phyloP scores from a whole-genome alignment of 345 rosid species.

The Ailanthus altissimus region DNA sequence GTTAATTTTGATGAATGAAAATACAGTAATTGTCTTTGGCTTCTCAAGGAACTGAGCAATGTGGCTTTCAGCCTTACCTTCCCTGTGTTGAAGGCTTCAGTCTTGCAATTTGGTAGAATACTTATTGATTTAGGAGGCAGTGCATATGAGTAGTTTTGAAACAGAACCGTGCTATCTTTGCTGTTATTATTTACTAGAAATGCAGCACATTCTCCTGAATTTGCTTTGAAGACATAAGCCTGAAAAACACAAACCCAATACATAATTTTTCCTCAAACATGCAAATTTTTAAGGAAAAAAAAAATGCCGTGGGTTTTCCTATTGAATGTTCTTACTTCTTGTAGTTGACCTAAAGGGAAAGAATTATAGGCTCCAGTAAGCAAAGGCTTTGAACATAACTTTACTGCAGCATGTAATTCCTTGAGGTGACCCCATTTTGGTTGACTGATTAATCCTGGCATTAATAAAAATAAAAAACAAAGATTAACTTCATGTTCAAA shows the following conservation, averaged over 20 bases:
- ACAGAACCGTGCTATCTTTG: conserved; percentile 16
- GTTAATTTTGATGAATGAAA: not conserved
- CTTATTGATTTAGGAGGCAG: conserved; percentile 43
- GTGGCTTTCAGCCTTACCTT: conserved; percentile 18
- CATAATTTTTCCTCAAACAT: conserved; percentile 11
- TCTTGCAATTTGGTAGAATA: conserved; percentile 50
- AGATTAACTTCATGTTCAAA: not conserved
- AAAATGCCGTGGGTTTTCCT: not conserved
- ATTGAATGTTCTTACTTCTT: conserved; percentile 35
- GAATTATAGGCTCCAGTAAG: conserved; percentile 31
- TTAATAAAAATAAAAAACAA: conserved; percentile 3
- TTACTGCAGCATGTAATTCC: conserved; percentile 47
- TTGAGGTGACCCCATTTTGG: conserved; percentile 59
- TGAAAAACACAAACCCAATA: conserved; percentile 15
- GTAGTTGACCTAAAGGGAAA: conserved; percentile 34
- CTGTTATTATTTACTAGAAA: conserved; percentile 39
- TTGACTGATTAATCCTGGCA: conserved; percentile 44
- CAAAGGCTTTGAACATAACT: conserved; percentile 38
- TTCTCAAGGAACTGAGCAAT: not conserved
- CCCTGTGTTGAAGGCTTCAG: conserved; percentile 35
- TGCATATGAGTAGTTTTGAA: conserved; percentile 30
- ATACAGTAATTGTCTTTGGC: not conserved
- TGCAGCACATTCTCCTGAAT: conserved; percentile 39
- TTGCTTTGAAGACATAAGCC: conserved; percentile 35
- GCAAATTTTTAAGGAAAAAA: not conserved